Evolutionary conservation across 805 yeast species (phyloP).

Genomic region (Starmerella apicola): DNA sequence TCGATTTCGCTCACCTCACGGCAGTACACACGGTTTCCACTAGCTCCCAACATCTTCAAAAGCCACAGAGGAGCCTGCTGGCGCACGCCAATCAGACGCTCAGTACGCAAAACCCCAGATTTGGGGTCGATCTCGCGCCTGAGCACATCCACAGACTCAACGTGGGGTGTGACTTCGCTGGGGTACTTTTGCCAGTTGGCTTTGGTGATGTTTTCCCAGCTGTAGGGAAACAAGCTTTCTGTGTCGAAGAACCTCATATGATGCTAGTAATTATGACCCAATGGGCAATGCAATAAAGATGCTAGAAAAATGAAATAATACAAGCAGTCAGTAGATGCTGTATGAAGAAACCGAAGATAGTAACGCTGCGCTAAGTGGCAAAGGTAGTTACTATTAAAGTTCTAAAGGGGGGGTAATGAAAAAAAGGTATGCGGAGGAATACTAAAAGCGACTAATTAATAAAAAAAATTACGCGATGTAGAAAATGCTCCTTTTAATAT

Average conservation of each 20-base stretch:
- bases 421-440: too few relatives aligned
- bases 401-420: too few relatives aligned
- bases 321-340: too few relatives aligned
- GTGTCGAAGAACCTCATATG: conserved; percentile 70
- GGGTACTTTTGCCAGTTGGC: conserved; percentile 97
- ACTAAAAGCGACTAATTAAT: too few relatives aligned
- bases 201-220: conserved; percentile 90
- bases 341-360: too few relatives aligned
- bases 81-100: conserved; percentile 75
- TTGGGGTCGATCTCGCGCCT: conserved; percentile 51
- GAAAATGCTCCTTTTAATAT: too few relatives aligned
- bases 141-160: conserved; percentile 80
- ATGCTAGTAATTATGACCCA: background rate
- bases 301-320: too few relatives aligned
- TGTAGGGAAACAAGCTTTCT: conserved; percentile 57
- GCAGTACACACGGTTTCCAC: conserved; percentile 54
- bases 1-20: conserved; percentile 85
- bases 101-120: conserved; percentile 53
- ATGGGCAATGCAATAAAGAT: too few relatives aligned
- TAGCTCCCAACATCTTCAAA: conserved; percentile 55
- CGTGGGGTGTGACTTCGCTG: conserved; percentile 86
- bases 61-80: conserved; percentile 84
- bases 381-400: too few relatives aligned
- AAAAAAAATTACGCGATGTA: too few relatives aligned
- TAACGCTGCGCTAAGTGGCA: too few relatives aligned